phyloP scores from a whole-genome alignment of 495 filamentous ascomycete species.

The Neurospora hispaniola region DNA sequence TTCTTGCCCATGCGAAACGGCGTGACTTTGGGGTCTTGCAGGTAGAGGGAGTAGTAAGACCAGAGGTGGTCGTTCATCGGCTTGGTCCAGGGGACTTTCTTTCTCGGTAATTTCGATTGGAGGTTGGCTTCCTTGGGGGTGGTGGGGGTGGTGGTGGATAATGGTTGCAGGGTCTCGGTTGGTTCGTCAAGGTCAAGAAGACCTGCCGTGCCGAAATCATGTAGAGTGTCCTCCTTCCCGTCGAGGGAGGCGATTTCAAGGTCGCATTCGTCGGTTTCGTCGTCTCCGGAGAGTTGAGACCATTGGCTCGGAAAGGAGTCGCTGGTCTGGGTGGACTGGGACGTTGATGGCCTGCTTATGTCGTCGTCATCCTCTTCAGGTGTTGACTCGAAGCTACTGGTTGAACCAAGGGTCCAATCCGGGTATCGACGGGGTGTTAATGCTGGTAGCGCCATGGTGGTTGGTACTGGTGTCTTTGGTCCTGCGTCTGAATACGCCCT shows the following conservation, averaged over 20 bases:
- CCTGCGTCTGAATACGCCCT: background rate
- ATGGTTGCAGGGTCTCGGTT: background rate
- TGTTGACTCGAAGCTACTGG: conserved; percentile 37
- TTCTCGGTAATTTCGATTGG: conserved; percentile 15
- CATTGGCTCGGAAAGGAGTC: conserved; percentile 36
- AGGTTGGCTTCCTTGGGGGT: background rate
- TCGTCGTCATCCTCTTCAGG: conserved; percentile 37
- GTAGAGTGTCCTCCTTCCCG: conserved; percentile 19
- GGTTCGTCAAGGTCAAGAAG: conserved; percentile 5
- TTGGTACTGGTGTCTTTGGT: conserved; percentile 37
- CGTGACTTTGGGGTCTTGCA: conserved; percentile 86
- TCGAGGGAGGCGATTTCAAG: conserved; percentile 26
- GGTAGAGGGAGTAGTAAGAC: conserved; percentile 78
- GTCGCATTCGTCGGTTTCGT: conserved; percentile 23
- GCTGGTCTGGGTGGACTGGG: conserved; percentile 40
- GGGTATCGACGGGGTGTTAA: conserved; percentile 29
- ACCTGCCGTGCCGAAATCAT: conserved; percentile 6
- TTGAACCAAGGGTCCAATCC: conserved; percentile 37
- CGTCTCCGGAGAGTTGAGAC: conserved; percentile 38
- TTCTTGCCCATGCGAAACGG: conserved; percentile 88
- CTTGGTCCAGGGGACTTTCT: conserved; percentile 60
- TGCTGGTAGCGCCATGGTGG: conserved; percentile 15
- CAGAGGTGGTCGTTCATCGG: conserved; percentile 91
- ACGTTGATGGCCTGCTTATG: conserved; percentile 40
- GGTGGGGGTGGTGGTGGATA: background rate